phyloP scores from a whole-genome alignment of 257 asterid genomes.

The Verbena officinalis region DNA sequence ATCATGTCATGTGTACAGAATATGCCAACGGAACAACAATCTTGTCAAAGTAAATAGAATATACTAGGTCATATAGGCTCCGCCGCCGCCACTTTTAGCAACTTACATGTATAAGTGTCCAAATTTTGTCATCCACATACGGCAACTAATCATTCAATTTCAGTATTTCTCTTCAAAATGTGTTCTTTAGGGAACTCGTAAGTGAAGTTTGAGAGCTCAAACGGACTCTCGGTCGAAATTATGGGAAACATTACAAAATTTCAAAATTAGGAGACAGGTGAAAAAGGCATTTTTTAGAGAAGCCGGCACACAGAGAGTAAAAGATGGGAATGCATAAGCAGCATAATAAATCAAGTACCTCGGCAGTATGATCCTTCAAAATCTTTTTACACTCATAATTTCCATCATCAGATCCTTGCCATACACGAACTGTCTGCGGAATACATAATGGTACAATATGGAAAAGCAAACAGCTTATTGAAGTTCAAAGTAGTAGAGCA shows the following conservation, averaged over 20 bases:
- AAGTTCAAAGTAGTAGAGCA: background rate
- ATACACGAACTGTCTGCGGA: constrained; percentile 94
- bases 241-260: background rate
- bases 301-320: background rate
- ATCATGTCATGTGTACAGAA: background rate
- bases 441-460: constrained; percentile 21
- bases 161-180: background rate
- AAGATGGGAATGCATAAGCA: constrained; percentile 5
- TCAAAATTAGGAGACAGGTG: background rate
- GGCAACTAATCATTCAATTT: background rate
- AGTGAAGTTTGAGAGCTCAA: background rate
- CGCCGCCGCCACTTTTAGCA: background rate
- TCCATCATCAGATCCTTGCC: constrained; percentile 83
- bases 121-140: background rate
- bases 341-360: constrained; percentile 52
- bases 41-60: background rate
- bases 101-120: background rate
- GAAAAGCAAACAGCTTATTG: background rate
- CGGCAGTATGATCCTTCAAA: constrained; percentile 92
- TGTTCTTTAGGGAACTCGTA: background rate
- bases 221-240: background rate
- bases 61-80: background rate
- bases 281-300: constrained; percentile 9
- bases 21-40: background rate
- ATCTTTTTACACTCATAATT: constrained; percentile 66